These are phyloP conservation scores for Tarenaya hassleriana DNA, from an alignment of 345 rosid genomes.

Conservation along the genomic window DNA sequence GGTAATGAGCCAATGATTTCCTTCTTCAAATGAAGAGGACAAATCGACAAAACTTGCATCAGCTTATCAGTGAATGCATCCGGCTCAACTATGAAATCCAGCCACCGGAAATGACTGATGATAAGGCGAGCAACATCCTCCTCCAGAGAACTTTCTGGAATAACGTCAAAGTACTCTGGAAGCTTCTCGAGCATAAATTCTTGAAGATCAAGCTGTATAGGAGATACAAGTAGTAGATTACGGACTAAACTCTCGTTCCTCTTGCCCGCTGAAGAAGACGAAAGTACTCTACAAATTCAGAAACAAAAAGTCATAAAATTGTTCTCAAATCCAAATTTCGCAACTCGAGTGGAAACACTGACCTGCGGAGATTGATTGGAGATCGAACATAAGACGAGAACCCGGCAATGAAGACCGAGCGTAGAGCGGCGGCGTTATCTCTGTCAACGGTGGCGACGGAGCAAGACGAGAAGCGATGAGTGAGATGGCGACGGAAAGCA, in stretches of 20 bases:
- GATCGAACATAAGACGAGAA: conserved; percentile 47
- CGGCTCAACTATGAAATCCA: conserved; percentile 59
- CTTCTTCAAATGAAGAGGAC: conserved; percentile 57
- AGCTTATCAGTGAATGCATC: conserved; percentile 49
- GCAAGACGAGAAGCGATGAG: conserved; percentile 36
- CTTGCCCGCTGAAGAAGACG: conserved; percentile 30
- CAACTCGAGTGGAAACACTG: conserved; percentile 4
- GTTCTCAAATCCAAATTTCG: background rate
- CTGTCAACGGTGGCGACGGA: conserved; percentile 20
- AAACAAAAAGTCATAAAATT: conserved; percentile 7
- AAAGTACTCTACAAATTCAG: conserved; percentile 41
- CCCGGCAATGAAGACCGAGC: conserved; percentile 47
- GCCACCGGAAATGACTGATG: conserved; percentile 69
- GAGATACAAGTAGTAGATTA: conserved; percentile 56
- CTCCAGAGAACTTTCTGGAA: conserved; percentile 36
- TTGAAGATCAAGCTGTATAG: conserved; percentile 59
- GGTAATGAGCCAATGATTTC: conserved; percentile 88
- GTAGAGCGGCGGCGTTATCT: conserved; percentile 22
- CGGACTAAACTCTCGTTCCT: conserved; percentile 52
- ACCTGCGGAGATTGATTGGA: conserved; percentile 54
- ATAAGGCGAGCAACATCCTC: conserved; percentile 72
- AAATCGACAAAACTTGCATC: conserved; percentile 63
- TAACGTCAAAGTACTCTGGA: conserved; percentile 54
- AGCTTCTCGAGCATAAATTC: conserved; percentile 66
- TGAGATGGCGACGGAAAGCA: conserved; percentile 58